Conservation (phyloP, 2,329 filamentous ascomycete species). For the Penicillium sp. region DNA sequence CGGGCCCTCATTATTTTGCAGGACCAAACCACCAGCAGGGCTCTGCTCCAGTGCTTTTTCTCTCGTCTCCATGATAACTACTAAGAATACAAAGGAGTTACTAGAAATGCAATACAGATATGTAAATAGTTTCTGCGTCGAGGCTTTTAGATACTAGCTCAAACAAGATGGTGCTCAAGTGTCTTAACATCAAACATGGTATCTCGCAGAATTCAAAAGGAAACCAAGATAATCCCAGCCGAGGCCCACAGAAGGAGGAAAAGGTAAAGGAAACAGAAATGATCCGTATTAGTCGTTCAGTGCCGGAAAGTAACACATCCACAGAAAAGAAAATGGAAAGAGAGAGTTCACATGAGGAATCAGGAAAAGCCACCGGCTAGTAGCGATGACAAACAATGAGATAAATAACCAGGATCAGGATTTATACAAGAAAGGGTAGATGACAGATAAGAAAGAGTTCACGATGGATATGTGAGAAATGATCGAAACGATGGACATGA, state of each 20-base stretch:
- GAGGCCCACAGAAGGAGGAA: conserved; percentile 7
- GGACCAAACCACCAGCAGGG: too few species aligned
- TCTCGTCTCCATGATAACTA: neutral
- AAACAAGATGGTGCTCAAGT: neutral
- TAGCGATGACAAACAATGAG: conserved; percentile 11
- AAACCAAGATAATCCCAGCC: conserved; percentile 7
- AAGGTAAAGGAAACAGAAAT: conserved; percentile 8
- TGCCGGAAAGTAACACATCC: conserved; percentile 4
- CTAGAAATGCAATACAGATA: neutral
- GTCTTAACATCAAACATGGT: conserved; percentile 18
- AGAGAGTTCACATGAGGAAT: conserved; percentile 10
- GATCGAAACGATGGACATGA: conserved; percentile 23
- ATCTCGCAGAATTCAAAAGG: conserved; percentile 20
- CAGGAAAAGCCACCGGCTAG: conserved; percentile 13
- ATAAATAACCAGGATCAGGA: conserved; percentile 4
- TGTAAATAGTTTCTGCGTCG: conserved; percentile 6
- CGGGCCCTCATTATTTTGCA: too few species aligned
- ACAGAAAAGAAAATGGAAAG: conserved; percentile 1
- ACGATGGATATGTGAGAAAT: conserved; percentile 11
- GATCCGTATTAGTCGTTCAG: conserved; percentile 17
- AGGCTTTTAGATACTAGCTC: conserved; percentile 14
- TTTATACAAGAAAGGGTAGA: conserved; percentile 11
- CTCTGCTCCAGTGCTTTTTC: neutral
- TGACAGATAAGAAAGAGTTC: conserved; percentile 5
- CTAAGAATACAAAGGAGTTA: neutral